Base-by-base conservation (phyloP, 2,329 filamentous ascomycete species). In the Chaetomiaceae sp. region DNA sequence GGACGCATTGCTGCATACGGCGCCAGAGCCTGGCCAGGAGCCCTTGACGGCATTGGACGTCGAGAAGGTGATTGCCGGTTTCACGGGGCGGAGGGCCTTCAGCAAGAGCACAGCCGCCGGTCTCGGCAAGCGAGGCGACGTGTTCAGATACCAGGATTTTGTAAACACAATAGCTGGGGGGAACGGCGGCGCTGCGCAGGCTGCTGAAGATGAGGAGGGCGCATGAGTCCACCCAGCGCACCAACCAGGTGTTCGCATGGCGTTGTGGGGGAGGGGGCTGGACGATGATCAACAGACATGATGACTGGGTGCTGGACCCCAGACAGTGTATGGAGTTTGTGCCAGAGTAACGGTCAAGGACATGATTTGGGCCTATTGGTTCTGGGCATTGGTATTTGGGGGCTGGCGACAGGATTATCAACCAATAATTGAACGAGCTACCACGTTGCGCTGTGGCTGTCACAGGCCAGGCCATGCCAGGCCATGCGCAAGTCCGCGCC, bases 61-160 rank as follows among this genome's bases (percentile, higher is more conserved):
- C 18, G 90, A 96, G 65, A 85, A 85, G 66, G 86, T 95, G n/a
- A 80, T 97, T 61, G 82, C 80, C 53, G 91, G 90, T 0, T 99
- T 96, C 70, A 88, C 87, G 3, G 89, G 89, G 0, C 79, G 90
- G 53, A 80, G 89, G 56, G 90, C 89, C 0, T 95, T 97, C 69
- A 87, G 84, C 42, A 89, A 86, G 62, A 75, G 70, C 63, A 75
- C 74, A 68, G 68, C 71, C 63, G 67, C 75, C 58, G 71, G 81
- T 56, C 58, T 85, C 65, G 71, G 78, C 53, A 86, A 85, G 65
- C 79, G 87, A 57, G 89, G 89, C 1, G 92, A 97, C 55, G 90
- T 97, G 0, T 97, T 99, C 71, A 82, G 85, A 64, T 99, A 97
- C 67, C 84, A 89, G 57, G 94, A 99, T 54, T 97, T 97, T 72